Conservation (phyloP, 73 alveolate genomes). For the Stentor coeruleus region DNA sequence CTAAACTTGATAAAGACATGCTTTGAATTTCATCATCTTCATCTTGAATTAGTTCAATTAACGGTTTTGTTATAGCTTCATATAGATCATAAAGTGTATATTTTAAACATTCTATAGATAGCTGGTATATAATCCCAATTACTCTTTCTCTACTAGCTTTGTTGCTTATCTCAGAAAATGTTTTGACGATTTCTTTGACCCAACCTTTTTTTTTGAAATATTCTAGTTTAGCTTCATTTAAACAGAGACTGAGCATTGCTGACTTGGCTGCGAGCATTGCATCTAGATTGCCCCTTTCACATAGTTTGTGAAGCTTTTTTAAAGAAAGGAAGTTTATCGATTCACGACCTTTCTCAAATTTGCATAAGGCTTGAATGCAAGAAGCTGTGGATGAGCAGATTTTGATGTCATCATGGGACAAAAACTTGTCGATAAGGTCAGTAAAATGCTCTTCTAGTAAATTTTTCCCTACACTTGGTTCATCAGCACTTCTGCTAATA, state of each 20-base stretch:
- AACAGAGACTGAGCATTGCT: background rate
- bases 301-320: background rate
- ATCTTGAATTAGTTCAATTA: background rate
- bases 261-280: conserved; percentile 1
- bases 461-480: background rate
- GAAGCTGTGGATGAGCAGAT: background rate
- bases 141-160: background rate
- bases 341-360: conserved; percentile 16
- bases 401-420: background rate
- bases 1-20: background rate
- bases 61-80: background rate
- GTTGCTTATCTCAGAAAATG: background rate
- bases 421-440: background rate
- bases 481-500: background rate
- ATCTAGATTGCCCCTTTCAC: background rate
- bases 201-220: background rate
- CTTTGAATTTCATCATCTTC: background rate
- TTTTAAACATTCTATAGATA: conserved; percentile 13
- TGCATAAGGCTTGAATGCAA: background rate
- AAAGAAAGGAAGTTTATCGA: background rate
- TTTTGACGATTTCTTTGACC: background rate
- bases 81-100: background rate
- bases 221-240: background rate
- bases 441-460: background rate
- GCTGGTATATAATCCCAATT: background rate